Evolutionary conservation across 495 filamentous ascomycete genomes (phyloP), one percentile per base, ranked within the genome.

Genomic region (Hypoxylon crocopeplum): DNA sequence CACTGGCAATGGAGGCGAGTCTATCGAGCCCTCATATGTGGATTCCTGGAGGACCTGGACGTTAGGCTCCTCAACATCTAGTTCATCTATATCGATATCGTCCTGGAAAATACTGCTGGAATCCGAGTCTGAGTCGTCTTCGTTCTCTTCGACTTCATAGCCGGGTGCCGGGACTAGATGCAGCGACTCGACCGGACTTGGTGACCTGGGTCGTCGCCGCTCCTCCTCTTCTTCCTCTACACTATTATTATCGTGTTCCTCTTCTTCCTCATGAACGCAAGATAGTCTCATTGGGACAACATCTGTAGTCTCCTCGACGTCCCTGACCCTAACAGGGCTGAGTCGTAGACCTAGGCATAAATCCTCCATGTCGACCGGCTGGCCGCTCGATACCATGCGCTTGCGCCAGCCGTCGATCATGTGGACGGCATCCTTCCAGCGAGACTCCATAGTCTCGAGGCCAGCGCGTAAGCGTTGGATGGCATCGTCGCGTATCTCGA

Each of bases 371-470:
- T 92, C 87, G 27, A 97, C 83, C 0, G 90, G 87, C 58, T 88
- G 85, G 11, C 92, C 92, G 49, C 86, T 89, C 45, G 86, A 83
- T 2, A 83, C 82, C 79, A 97, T 91, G 15, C 91, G 82, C 68
- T 85, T 87, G 52, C 93, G 87, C 94, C 95, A 98, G 21, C 89
- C 86, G 42, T 97, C 91, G 82, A 98, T 96, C 79, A 98, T 82
- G 24, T 84, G 80, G 1, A 97, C 84, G 1, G 93, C 89, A 59
- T 98, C 93, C 64, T 84, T 85, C 93, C 94, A 97, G 33, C 93
- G 78, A 12, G 77, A 80, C 72, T 97, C 92, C 88, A 98, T 92
- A 70, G 86, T 91, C 70, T 93, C 90, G 86, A 92, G 95, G 17
- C 91, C 90, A 50, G 88, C 84, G 21, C 89, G 85, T 10, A 98